Percentiles rank a stretch among this genome's conserved stretches.
These are phyloP conservation scores for Coemansia sp. DNA, from an alignment of 192 early-diverging fungal species.

Conservation along the genomic window DNA sequence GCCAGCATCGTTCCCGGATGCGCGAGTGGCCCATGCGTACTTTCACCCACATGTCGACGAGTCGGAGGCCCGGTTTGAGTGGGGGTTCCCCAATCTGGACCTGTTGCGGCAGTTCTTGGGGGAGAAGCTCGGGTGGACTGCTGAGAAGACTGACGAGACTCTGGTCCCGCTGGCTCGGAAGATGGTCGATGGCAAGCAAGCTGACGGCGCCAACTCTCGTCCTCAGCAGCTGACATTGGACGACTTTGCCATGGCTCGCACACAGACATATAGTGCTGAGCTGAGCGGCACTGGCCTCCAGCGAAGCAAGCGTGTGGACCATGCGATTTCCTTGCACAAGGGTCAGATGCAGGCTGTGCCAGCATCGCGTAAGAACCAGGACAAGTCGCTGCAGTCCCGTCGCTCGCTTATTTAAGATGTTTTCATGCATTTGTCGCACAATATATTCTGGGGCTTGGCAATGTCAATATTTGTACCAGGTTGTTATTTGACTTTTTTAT, in stretches of 20 bases:
- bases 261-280: not conserved
- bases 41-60: conserved; percentile 69
- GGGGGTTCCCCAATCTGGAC: conserved; percentile 55
- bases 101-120: conserved; percentile 53
- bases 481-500: not conserved
- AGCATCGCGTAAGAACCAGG: conserved; percentile 10
- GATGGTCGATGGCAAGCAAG: conserved; percentile 26
- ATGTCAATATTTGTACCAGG: not conserved
- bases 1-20: conserved; percentile 79
- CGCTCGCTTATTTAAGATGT: conserved; percentile 10
- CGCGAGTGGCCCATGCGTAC: conserved; percentile 78
- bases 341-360: not conserved
- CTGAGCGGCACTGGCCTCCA: conserved; percentile 6
- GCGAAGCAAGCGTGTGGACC: conserved; percentile 48
- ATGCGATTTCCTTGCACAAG: conserved; percentile 46
- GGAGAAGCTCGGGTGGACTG: conserved; percentile 52
- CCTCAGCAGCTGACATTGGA: conserved; percentile 37
- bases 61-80: conserved; percentile 30
- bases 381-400: conserved; percentile 8
- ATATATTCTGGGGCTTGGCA: not conserved
- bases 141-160: conserved; percentile 46
- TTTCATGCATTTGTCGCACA: not conserved
- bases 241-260: conserved; percentile 10
- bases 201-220: not conserved
- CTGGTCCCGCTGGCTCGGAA: conserved; percentile 54